Conservation (phyloP, 2,329 filamentous ascomycete species). For the Macrophomina phaseolina region DNA sequence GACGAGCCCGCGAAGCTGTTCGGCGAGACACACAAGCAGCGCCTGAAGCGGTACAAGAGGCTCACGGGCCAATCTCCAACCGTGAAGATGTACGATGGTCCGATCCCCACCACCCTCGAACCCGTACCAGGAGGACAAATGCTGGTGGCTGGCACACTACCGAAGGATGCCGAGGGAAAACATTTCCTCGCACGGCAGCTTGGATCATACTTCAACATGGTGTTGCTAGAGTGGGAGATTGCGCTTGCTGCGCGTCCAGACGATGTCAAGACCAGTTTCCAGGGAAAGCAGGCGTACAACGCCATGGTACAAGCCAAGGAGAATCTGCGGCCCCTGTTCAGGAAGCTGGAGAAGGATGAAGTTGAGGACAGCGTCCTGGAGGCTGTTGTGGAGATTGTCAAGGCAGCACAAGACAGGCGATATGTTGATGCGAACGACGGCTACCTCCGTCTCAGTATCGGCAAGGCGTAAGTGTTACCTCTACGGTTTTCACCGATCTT, state of each 20-base stretch:
- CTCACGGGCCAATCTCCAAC: slow-evolving; percentile 55
- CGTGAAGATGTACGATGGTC: slow-evolving; percentile 68
- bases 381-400: slow-evolving; percentile 88
- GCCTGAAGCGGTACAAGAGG: slow-evolving; percentile 73
- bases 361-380: slow-evolving; percentile 79
- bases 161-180: slow-evolving; percentile 68
- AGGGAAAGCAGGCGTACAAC: slow-evolving; percentile 80
- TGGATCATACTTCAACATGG: slow-evolving; percentile 93
- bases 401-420: slow-evolving; percentile 83
- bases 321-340: slow-evolving; percentile 88
- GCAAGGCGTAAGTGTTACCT: slow-evolving; percentile 68
- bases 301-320: slow-evolving; percentile 87
- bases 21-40: slow-evolving; percentile 75
- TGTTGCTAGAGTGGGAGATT: slow-evolving; percentile 84
- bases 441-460: slow-evolving; percentile 90
- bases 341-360: slow-evolving; percentile 82
- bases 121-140: slow-evolving; percentile 86
- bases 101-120: slow-evolving; percentile 83
- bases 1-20: slow-evolving; percentile 79
- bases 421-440: slow-evolving; percentile 98
- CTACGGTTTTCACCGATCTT: not conserved
- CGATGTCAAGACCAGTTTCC: slow-evolving; percentile 71
- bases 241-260: slow-evolving; percentile 69
- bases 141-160: slow-evolving; percentile 72
- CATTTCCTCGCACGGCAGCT: slow-evolving; percentile 84